Evolutionary conservation across 129 eudicot genomes (phyloP).

Genomic region (Lonicera japonica): DNA sequence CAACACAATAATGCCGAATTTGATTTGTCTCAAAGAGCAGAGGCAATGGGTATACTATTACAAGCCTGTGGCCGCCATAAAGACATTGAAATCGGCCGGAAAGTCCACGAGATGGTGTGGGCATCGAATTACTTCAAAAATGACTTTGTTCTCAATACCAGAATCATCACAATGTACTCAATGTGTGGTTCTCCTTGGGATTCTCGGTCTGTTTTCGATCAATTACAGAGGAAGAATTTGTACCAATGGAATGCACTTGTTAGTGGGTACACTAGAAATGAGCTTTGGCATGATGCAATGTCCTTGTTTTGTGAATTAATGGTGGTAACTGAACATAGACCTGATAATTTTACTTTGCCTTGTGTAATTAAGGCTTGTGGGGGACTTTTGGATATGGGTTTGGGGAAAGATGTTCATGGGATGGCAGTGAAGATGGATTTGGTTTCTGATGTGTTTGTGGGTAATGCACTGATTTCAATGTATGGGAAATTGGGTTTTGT

Average conservation of each 20-base stretch:
- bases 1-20: conserved; percentile 1
- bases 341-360: conserved; percentile 60
- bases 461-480: conserved; percentile 45
- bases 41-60: conserved; percentile 24
- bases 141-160: conserved; percentile 30
- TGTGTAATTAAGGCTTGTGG: conserved; percentile 57
- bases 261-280: conserved; percentile 41
- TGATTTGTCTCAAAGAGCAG: conserved; percentile 14
- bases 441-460: conserved; percentile 41
- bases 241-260: conserved; percentile 51
- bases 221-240: conserved; percentile 23
- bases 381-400: conserved; percentile 23
- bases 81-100: conserved; percentile 32
- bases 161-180: conserved; percentile 58
- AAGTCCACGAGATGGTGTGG: conserved; percentile 26
- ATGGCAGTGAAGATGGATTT: conserved; percentile 44
- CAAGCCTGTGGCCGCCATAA: conserved; percentile 38
- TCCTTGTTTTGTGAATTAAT: conserved; percentile 27
- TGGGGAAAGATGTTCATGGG: conserved; percentile 44
- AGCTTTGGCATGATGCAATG: conserved; percentile 37
- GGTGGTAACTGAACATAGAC: conserved; percentile 14
- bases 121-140: conserved; percentile 22
- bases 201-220: conserved; percentile 27
- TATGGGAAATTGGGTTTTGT: conserved; percentile 38
- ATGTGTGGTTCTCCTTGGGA: conserved; percentile 42